These are phyloP conservation scores for Penicillium sp. DNA, from an alignment of 2,329 filamentous ascomycete species.

Conservation along the genomic window DNA sequence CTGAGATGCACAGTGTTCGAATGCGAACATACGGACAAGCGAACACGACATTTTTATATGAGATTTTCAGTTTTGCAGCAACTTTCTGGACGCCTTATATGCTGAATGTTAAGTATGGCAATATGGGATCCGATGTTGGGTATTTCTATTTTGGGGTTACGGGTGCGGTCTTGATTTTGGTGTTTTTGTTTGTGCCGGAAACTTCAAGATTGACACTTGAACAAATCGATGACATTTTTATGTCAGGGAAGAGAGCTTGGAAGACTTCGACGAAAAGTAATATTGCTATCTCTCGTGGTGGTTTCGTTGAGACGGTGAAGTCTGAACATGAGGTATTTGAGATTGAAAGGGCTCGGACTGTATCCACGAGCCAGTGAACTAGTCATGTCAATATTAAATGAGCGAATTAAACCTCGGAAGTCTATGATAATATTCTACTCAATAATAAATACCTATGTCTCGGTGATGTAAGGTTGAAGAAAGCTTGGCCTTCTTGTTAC, in stretches of 20 bases:
- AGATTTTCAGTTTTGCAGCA: constrained; percentile 25
- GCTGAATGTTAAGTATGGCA: constrained; percentile 23
- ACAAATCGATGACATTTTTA: constrained; percentile 29
- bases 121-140: constrained; percentile 29
- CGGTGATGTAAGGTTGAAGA: too few species aligned
- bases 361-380: not conserved
- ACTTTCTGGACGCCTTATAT: constrained; percentile 29
- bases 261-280: constrained; percentile 23
- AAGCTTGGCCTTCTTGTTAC: too few species aligned
- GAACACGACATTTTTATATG: constrained; percentile 21
- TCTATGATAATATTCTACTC: too few species aligned
- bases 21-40: constrained; percentile 29
- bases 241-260: constrained; percentile 24
- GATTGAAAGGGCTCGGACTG: not conserved
- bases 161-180: constrained; percentile 13
- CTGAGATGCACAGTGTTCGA: constrained; percentile 29
- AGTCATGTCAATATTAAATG: too few species aligned
- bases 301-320: not conserved
- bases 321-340: not conserved
- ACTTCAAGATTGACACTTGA: constrained; percentile 27
- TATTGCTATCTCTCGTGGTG: constrained; percentile 1
- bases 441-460: too few species aligned
- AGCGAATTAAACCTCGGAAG: too few species aligned
- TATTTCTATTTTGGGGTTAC: constrained; percentile 30
- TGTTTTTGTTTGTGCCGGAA: constrained; percentile 26